Evolutionary conservation across 1,139 yeast species (phyloP).

Genomic region (Blastobotrys raffinosifermentans): DNA sequence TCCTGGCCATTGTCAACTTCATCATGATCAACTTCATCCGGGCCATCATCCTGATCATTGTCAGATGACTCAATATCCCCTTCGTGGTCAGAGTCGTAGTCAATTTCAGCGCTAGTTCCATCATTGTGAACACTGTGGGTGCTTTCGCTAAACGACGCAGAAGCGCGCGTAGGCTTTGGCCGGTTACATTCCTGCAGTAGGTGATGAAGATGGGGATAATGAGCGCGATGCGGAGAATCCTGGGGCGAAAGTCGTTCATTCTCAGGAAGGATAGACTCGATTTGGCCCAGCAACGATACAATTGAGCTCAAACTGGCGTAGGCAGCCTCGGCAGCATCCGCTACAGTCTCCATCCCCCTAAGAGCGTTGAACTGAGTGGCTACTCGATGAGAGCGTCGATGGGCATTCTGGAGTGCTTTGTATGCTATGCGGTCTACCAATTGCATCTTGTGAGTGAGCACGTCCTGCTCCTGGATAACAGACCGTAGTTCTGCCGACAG

Average conservation of each 20-base stretch:
- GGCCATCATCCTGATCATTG: too few species aligned
- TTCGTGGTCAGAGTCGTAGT: too few species aligned
- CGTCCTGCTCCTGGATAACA: slow-evolving; percentile 15
- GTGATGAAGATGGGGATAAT: slow-evolving; percentile 28
- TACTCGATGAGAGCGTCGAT: slow-evolving; percentile 12
- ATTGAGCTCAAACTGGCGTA: slow-evolving; percentile 16
- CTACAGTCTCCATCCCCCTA: slow-evolving; percentile 13
- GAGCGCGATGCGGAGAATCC: slow-evolving; percentile 24
- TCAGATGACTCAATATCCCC: too few species aligned
- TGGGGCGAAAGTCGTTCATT: slow-evolving; percentile 21
- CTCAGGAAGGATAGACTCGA: slow-evolving; percentile 24
- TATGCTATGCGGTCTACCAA: slow-evolving; percentile 19
- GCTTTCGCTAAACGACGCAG: too few species aligned
- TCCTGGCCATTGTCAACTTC: too few species aligned
- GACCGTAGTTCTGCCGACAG: slow-evolving; percentile 17
- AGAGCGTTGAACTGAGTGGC: slow-evolving; percentile 13
- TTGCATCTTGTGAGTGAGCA: slow-evolving; percentile 17
- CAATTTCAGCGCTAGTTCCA: too few species aligned
- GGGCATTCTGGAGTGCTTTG: slow-evolving; percentile 15
- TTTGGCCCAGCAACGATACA: slow-evolving; percentile 16
- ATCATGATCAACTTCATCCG: too few species aligned
- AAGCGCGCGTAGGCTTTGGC: slow-evolving; percentile 5
- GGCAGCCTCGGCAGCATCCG: slow-evolving; percentile 16
- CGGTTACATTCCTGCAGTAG: slow-evolving; percentile 14
- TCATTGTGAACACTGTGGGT: too few species aligned